A percentile compares a stretch with the other conserved stretches of the same genome.
These are phyloP conservation scores for Epichloe sp. DNA, from an alignment of 2,329 filamentous ascomycete genomes.

Conservation along the genomic window DNA sequence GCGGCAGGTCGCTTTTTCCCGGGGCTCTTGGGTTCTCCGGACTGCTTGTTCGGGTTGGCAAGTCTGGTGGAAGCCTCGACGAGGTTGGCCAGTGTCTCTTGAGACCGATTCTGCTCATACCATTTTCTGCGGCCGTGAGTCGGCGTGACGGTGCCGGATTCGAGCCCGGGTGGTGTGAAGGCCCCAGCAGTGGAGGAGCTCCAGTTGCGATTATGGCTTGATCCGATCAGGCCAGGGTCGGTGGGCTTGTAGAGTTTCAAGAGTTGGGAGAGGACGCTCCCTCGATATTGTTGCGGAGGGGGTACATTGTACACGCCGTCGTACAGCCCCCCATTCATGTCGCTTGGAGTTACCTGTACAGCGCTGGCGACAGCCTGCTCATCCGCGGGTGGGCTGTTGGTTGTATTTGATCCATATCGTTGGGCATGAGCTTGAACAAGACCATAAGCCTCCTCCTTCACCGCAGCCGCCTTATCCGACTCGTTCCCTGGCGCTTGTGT, in stretches of 20 bases:
- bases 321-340: conserved; percentile 26
- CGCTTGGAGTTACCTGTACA: conserved; percentile 12
- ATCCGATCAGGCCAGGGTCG: conserved; percentile 11
- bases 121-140: conserved; percentile 30
- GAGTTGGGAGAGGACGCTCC: conserved; percentile 32
- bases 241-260: conserved; percentile 32
- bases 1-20: conserved; percentile 22
- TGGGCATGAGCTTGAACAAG: conserved; percentile 30
- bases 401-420: conserved; percentile 9
- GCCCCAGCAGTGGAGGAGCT: conserved; percentile 17
- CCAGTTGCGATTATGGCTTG: conserved; percentile 12
- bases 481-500: conserved; percentile 2
- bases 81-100: conserved; percentile 33
- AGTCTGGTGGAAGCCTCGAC: conserved; percentile 29
- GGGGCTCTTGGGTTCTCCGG: conserved; percentile 8
- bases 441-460: conserved; percentile 25
- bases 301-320: conserved; percentile 29
- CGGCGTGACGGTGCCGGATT: conserved; percentile 27
- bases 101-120: conserved; percentile 34
- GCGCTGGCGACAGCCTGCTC: conserved; percentile 8
- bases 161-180: conserved; percentile 20
- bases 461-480: background rate
- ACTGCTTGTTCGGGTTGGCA: conserved; percentile 10
- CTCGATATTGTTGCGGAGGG: conserved; percentile 27
- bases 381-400: conserved; percentile 4